Evolutionary conservation across 1,139 yeast genomes (phyloP).

Genomic region (Pichia sp.): DNA sequence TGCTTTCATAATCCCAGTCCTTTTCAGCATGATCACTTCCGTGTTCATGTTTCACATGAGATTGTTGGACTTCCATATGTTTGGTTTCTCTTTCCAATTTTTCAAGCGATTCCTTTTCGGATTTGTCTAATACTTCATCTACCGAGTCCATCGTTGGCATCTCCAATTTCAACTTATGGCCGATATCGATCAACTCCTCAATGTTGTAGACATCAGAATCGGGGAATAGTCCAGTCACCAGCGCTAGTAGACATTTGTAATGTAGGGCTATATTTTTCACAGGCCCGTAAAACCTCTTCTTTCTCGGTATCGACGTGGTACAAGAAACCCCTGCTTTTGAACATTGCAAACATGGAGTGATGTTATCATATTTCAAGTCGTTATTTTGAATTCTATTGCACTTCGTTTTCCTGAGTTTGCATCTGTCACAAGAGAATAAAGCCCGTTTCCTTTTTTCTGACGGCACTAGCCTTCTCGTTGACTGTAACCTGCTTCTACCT

Average conservation of each 20-base stretch:
- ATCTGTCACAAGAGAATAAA: conserved; percentile 43
- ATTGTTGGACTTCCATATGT: neutral
- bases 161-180: conserved; percentile 33
- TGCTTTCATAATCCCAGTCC: neutral
- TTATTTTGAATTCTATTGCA: conserved; percentile 36
- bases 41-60: neutral
- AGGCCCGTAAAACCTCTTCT: conserved; percentile 37
- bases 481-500: conserved; percentile 12
- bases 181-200: conserved; percentile 36
- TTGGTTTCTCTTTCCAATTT: conserved; percentile 2
- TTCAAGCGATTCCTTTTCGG: conserved; percentile 7
- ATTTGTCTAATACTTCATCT: conserved; percentile 20
- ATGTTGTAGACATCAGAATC: conserved; percentile 39
- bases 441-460: conserved; percentile 38
- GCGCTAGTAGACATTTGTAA: conserved; percentile 36
- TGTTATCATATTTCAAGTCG: conserved; percentile 34
- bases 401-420: conserved; percentile 41
- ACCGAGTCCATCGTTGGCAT: conserved; percentile 34
- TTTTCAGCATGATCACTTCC: neutral
- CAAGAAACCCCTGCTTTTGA: conserved; percentile 36
- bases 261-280: conserved; percentile 38
- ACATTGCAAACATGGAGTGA: conserved; percentile 39
- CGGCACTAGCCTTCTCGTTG: conserved; percentile 33
- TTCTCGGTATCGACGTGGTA: conserved; percentile 38
- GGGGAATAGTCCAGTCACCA: conserved; percentile 40